Evolutionary conservation across 495 filamentous ascomycete species (phyloP).

Genomic region (Penicillium parvum): DNA sequence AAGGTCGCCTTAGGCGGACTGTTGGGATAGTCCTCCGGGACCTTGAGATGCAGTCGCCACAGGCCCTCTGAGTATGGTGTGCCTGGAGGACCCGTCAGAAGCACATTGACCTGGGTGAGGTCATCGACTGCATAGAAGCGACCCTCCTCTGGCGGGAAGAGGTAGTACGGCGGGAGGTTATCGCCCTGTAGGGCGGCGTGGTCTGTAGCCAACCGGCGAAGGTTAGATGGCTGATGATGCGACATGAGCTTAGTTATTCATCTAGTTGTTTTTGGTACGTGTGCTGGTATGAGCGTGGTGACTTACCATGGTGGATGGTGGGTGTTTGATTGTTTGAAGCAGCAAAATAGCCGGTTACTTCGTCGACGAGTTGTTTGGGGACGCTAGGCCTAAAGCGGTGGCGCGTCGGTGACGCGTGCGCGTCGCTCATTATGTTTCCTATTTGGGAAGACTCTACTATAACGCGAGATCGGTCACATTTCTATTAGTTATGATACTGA

Average conservation of each 20-base stretch:
- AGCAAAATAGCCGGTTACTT: conserved; percentile 25
- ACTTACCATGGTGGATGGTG: conserved; percentile 18
- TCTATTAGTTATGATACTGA: neutral
- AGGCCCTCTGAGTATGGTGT: conserved; percentile 60
- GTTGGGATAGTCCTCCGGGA: conserved; percentile 61
- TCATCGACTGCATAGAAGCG: conserved; percentile 43
- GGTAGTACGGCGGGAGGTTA: conserved; percentile 62
- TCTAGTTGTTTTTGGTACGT: neutral
- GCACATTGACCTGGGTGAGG: conserved; percentile 54
- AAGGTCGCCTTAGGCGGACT: conserved; percentile 65
- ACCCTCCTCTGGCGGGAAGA: conserved; percentile 46
- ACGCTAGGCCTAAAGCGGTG: conserved; percentile 19
- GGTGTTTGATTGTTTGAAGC: conserved; percentile 1
- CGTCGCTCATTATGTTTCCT: conserved; percentile 18
- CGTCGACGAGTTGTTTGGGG: conserved; percentile 22
- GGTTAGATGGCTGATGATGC: conserved; percentile 35
- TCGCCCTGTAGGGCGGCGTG: conserved; percentile 55
- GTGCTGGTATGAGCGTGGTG: neutral
- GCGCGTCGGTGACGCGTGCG: conserved; percentile 15
- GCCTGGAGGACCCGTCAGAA: conserved; percentile 58
- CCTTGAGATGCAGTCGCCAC: conserved; percentile 58
- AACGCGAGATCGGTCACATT: neutral
- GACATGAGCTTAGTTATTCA: neutral
- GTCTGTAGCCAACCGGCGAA: conserved; percentile 63
- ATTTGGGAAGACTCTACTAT: conserved; percentile 1